A percentile compares a stretch with the other conserved stretches of the same genome.
Evolutionary conservation across 2,329 filamentous ascomycete genomes (phyloP).

Genomic region (Domatiomyces catenatus): DNA sequence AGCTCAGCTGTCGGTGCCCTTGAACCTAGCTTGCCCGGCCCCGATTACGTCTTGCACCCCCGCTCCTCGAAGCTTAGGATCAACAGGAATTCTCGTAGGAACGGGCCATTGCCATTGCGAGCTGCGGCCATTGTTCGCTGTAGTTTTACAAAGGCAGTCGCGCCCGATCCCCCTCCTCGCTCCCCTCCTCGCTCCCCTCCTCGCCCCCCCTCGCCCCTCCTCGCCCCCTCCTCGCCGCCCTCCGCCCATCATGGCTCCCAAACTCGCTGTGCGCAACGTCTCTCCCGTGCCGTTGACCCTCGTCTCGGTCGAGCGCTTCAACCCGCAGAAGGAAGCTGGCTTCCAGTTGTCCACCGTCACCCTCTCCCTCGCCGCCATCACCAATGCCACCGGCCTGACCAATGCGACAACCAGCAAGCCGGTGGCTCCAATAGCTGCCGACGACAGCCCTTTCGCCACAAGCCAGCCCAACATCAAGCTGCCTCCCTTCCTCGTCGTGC

Average conservation of each 20-base stretch:
- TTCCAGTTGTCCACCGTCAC: slow-evolving; percentile 20
- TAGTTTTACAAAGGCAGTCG: too few relatives aligned
- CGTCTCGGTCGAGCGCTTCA: slow-evolving; percentile 58
- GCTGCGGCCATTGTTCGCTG: too few relatives aligned
- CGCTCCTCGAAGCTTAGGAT: too few relatives aligned
- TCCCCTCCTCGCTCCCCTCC: too few relatives aligned
- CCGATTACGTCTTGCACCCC: too few relatives aligned
- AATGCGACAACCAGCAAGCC: slow-evolving; percentile 29
- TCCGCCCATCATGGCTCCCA: slow-evolving; percentile 24
- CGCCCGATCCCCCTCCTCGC: too few relatives aligned
- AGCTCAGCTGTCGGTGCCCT: too few relatives aligned
- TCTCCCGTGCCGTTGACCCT: slow-evolving; percentile 59
- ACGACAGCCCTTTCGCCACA: slow-evolving; percentile 45
- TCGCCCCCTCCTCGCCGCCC: too few relatives aligned
- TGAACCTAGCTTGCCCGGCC: too few relatives aligned
- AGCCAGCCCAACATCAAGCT: slow-evolving; percentile 49
- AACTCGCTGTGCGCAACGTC: slow-evolving; percentile 66
- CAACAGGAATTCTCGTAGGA: too few relatives aligned
- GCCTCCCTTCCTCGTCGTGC: slow-evolving; percentile 50
- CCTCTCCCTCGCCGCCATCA: slow-evolving; percentile 26
- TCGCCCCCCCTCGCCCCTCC: too few relatives aligned
- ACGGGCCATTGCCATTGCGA: too few relatives aligned
- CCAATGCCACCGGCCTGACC: slow-evolving; percentile 33
- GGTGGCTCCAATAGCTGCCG: slow-evolving; percentile 32
- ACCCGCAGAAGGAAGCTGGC: slow-evolving; percentile 26